Percentiles rank a stretch among this genome's conserved stretches.
phyloP scores from a whole-genome alignment of 2,329 filamentous ascomycete genomes.

The Tolypocladium nubicola region DNA sequence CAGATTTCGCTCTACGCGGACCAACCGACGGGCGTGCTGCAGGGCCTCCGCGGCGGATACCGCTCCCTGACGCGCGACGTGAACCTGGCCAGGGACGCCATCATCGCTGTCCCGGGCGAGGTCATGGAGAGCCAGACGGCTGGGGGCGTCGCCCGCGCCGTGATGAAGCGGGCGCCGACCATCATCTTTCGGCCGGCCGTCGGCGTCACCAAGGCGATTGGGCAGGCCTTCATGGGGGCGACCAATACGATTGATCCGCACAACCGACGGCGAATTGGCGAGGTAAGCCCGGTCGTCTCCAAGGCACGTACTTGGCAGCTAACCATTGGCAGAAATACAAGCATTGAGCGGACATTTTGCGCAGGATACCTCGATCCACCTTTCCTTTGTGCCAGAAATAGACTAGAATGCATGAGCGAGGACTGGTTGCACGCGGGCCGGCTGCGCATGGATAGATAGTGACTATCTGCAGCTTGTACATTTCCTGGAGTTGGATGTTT shows the following conservation, averaged over 20 bases:
- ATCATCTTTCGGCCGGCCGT: conserved; percentile 86
- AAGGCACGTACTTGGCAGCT: neutral
- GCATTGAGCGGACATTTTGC: conserved; percentile 17
- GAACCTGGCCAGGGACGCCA: conserved; percentile 76
- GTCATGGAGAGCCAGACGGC: conserved; percentile 79
- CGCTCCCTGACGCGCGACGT: conserved; percentile 76
- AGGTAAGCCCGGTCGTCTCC: conserved; percentile 53
- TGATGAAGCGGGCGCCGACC: conserved; percentile 77
- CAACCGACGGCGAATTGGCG: conserved; percentile 71
- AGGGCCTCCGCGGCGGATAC: conserved; percentile 76
- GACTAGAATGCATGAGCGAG: neutral
- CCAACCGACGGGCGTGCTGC: conserved; percentile 79
- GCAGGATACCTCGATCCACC: neutral
- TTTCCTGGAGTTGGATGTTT: neutral
- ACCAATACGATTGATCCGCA: conserved; percentile 83
- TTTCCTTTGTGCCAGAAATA: neutral
- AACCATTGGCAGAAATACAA: conserved; percentile 35
- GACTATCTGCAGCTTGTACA: neutral
- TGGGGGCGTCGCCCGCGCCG: conserved; percentile 65
- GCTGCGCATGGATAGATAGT: neutral
- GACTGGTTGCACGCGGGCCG: neutral
- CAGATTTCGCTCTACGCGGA: conserved; percentile 88
- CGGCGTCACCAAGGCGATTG: conserved; percentile 78
- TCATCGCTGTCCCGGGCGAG: conserved; percentile 89
- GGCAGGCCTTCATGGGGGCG: conserved; percentile 81